These are phyloP conservation scores for Taxillus chinensis DNA, from an alignment of 164 flowering plant genomes.

Conservation along the genomic window DNA sequence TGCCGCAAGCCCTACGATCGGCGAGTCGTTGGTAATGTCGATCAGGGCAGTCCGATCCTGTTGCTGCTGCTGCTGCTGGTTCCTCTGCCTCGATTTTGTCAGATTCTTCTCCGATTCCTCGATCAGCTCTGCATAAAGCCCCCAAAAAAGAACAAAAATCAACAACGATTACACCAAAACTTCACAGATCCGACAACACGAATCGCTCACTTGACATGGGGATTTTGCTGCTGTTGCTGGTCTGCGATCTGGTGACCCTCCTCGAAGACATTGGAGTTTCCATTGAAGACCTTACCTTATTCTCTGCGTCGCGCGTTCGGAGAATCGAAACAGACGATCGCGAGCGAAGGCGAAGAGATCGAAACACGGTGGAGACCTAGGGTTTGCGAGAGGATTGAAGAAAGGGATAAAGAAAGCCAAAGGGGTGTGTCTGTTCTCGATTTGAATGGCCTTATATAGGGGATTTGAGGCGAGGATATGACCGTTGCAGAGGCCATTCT, in stretches of 20 bases:
- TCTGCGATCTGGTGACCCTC: constrained; percentile 68
- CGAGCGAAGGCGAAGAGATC: background rate
- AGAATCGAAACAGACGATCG: background rate
- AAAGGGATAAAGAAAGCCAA: too few relatives aligned
- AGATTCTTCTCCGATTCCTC: constrained; percentile 44
- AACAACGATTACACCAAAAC: background rate
- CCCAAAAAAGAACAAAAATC: background rate
- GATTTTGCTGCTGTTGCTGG: constrained; percentile 22
- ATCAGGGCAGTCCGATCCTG: constrained; percentile 51
- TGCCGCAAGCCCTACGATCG: constrained; percentile 70
- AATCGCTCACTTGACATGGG: constrained; percentile 25
- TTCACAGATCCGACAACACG: background rate
- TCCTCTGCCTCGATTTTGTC: constrained; percentile 37
- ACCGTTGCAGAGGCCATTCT: constrained; percentile 26
- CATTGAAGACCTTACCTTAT: constrained; percentile 21
- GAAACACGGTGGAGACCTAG: background rate
- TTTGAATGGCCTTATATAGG: too few relatives aligned
- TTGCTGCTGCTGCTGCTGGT: constrained; percentile 8
- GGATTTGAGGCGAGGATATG: constrained; percentile 10
- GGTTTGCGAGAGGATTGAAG: background rate
- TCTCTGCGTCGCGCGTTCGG: too few relatives aligned
- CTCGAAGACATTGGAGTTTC: constrained; percentile 74
- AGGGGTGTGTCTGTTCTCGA: too few relatives aligned
- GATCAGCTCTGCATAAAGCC: constrained; percentile 26
- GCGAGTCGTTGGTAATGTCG: constrained; percentile 85